Evolutionary conservation across 2,329 filamentous ascomycete genomes (phyloP).

Genomic region (Paracoccidioides lutzii): DNA sequence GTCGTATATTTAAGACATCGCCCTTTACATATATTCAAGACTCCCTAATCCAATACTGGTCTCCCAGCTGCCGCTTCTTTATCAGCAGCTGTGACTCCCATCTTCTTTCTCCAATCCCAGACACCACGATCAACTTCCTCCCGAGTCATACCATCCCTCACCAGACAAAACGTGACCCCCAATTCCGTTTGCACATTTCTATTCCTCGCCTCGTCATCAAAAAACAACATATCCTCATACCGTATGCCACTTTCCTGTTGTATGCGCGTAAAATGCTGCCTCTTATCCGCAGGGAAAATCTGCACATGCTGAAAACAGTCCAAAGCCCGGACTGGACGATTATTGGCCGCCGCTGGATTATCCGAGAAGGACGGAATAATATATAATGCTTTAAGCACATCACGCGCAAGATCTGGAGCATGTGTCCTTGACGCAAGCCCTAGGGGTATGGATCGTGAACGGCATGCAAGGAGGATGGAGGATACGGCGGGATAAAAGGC

Average conservation of each 20-base stretch:
- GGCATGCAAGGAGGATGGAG: conserved; percentile 50
- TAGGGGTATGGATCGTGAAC: conserved; percentile 42
- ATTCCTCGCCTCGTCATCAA: conserved; percentile 84
- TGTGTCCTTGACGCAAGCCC: conserved; percentile 70
- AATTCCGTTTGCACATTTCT: conserved; percentile 60
- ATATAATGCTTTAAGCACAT: conserved; percentile 66
- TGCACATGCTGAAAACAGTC: conserved; percentile 46
- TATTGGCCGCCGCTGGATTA: conserved; percentile 24
- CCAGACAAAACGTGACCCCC: conserved; percentile 73
- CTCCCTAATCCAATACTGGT: conserved; percentile 4
- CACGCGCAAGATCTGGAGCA: conserved; percentile 64
- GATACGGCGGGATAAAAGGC: conserved; percentile 60
- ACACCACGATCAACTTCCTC: conserved; percentile 69
- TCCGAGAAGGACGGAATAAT: conserved; percentile 37
- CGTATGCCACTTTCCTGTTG: conserved; percentile 56
- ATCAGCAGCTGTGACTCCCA: conserved; percentile 34
- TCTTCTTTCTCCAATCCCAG: conserved; percentile 64
- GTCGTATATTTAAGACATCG: not conserved
- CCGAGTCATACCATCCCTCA: conserved; percentile 65
- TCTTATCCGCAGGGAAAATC: conserved; percentile 65
- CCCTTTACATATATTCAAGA: conserved; percentile 9
- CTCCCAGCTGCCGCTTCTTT: conserved; percentile 7
- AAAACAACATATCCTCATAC: conserved; percentile 85
- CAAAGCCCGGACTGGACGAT: conserved; percentile 37
- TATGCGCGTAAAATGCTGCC: conserved; percentile 67